Evolutionary conservation across 495 filamentous ascomycete genomes (phyloP), one percentile per base, ranked within the genome.

Genomic region (Penicillium longicatenatum): DNA sequence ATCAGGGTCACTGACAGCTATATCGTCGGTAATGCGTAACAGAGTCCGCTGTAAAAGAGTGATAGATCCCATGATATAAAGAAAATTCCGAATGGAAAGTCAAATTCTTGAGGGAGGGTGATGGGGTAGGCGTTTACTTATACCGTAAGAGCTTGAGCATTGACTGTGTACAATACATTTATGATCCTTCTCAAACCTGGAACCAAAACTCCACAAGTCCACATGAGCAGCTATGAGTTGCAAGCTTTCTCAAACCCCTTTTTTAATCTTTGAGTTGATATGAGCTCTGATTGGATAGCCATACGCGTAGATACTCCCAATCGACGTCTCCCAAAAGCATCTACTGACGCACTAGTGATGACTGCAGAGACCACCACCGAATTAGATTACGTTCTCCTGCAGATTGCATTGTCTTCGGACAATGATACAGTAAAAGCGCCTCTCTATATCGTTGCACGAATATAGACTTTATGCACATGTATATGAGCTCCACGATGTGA

Each of bases 1-100:
- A 1, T 70, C 59, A 3, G 82, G 81, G 1, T 72, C 68, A 24
- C 24, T 64, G 5, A 41, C 33, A 9, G 78, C 79, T 7, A 72
- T 56, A 6, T 79, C 72, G 54, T 87, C 83, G 26, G 85, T 24
- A n/a, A 63, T 44, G 22, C 48, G 59, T 41, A 61, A 35, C 4
- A 47, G 22, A 17, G 59, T 56, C 7, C 19, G 31, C 20, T 48
- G 42, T 7, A 45, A 7, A 21, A 3, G 4, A 14, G 11, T n/a
- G 8, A 45, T 45, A 1, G 42, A 22, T 8, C 19, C 42, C 17
- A 45, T 45, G 8, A 21, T 22, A 22, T 6, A 3, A 7, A 45
- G 21, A 22, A 12, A 22, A 45, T 9, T 22, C 42, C 11, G 42
- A 14, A 45, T 11, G 21, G 8, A 5, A 21, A 43, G 1, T 43